These are phyloP conservation scores for Echinochloa phyllopogon DNA, from an alignment of 176 grass and related monocot genomes.

Conservation along the genomic window DNA sequence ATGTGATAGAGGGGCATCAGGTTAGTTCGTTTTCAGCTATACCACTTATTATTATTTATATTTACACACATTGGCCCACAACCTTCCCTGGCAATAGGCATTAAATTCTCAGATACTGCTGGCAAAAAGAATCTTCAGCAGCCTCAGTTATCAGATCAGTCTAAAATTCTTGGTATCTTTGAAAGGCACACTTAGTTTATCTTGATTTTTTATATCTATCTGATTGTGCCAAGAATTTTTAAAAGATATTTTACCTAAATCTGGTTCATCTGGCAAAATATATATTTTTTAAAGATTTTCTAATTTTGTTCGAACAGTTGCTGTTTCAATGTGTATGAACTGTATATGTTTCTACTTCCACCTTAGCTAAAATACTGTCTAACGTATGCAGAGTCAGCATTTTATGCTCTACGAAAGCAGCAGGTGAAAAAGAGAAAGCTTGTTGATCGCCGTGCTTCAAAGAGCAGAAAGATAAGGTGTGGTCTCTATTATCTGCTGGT, in stretches of 20 bases:
- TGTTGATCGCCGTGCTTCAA: constrained; percentile 86
- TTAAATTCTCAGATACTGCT: neutral
- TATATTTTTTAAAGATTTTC: neutral
- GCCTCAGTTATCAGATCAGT: neutral
- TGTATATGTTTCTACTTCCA: neutral
- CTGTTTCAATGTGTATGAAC: neutral
- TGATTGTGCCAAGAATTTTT: neutral
- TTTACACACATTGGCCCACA: neutral
- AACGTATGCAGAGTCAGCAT: constrained; percentile 63
- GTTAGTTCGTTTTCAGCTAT: constrained; percentile 49
- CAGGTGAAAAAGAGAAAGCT: constrained; percentile 84
- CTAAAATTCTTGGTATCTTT: neutral
- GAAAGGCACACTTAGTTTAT: neutral
- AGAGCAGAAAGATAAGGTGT: constrained; percentile 92
- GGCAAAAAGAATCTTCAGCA: neutral
- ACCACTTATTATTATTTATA: neutral
- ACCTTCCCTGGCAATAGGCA: neutral
- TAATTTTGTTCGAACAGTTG: neutral
- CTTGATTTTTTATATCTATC: neutral
- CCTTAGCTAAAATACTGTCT: neutral
- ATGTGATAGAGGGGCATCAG: constrained; percentile 63
- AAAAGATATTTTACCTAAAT: neutral
- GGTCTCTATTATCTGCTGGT: neutral
- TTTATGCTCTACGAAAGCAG: constrained; percentile 78
- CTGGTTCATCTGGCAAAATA: neutral